Base-by-base conservation (phyloP, 169 alveolate species). In the Plasmodium reichenowi region DNA sequence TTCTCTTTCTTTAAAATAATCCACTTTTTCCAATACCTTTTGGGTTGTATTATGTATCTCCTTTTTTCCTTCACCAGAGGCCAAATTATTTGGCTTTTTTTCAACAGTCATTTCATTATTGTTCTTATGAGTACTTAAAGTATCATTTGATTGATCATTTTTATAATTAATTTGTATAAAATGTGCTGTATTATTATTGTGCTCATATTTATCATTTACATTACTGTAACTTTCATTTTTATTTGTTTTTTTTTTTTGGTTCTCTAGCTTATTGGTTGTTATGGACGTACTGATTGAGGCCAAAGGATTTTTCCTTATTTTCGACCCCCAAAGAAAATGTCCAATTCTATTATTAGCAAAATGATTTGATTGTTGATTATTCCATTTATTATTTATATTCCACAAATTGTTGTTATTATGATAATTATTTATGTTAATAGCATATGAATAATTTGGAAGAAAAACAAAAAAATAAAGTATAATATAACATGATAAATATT, bases 231-330 rank as follows among this genome's bases (percentile, higher is more conserved):
- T 24, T 2, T 47, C 50, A 24, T 43, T 17, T 32, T 72, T 50
- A 12, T 64, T 48, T 29, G 72, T 22, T 17, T 29, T 26, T 29
- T 48, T 26, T 26, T 64, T 64, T 66, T 24, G 32, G 26, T 58
- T 6, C 22, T 22, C 3, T 13, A 22, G 20, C 10, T 5, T 26
- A 3, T 74, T 29, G 47, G 47, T 38, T 52, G 58, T 22, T 2
- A 45, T 9, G 9, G 52, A 60, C 6, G 60, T 48, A 12, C 60
- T 32, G 7, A 52, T 74, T 24, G 88, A 58, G 3, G 83, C 43
- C 45, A 68, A 48, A 4, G 52, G 56, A 2, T 24, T 48, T 56
- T 17, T 64, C 7, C 66, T 88, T 88, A 58, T 45, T 71, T 71
- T 17, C 54, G 72, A 10, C 78, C 91, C 48, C 20, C 20, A 58